Conservation (phyloP, 352 stramenopile genomes). For the Pythium volutum region DNA sequence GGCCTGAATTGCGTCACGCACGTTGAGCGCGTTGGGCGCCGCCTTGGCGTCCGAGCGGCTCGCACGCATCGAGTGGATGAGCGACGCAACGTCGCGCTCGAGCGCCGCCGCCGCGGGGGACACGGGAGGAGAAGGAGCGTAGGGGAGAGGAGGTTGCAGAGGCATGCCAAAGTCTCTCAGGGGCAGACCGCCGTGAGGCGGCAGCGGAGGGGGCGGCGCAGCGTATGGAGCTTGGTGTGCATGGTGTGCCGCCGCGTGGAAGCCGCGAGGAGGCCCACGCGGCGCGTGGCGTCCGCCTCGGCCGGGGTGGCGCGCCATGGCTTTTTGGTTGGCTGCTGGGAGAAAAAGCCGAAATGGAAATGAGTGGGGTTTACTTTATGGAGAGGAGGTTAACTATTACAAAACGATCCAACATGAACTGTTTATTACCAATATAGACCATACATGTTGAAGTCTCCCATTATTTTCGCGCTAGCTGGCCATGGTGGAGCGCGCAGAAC, state of each 20-base stretch:
- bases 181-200: constrained; percentile 8
- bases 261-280: background rate
- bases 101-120: constrained; percentile 8
- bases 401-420: background rate
- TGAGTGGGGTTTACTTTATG: background rate
- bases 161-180: constrained; percentile 1
- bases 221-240: constrained; percentile 1
- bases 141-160: background rate
- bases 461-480: background rate
- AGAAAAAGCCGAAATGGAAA: background rate
- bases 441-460: background rate
- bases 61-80: constrained; percentile 51
- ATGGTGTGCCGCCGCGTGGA: constrained; percentile 3
- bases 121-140: background rate
- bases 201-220: background rate
- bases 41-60: constrained; percentile 44
- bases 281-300: background rate
- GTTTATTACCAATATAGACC: constrained; percentile 15
- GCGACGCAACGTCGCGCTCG: constrained; percentile 54
- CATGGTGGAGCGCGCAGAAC: constrained; percentile 46
- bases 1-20: constrained; percentile 43
- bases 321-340: background rate
- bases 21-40: constrained; percentile 54
- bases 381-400: constrained; percentile 3
- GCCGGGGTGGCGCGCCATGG: constrained; percentile 14